Percentiles rank a stretch among this genome's conserved stretches.
Evolutionary conservation across 164 flowering plant genomes (phyloP).

Genomic region (Vitis vinifera): DNA sequence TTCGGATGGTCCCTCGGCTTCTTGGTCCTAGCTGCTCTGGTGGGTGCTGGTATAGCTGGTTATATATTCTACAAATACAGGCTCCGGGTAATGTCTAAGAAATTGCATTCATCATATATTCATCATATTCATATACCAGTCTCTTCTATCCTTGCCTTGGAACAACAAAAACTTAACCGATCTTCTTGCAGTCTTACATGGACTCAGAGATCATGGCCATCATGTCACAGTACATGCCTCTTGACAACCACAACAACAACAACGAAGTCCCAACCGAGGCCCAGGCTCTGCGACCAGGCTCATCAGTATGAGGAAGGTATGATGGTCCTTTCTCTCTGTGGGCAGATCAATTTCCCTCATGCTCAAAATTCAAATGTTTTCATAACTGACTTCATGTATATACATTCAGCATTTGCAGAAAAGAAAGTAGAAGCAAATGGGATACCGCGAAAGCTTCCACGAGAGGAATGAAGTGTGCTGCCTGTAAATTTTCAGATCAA

Average conservation of each 20-base stretch:
- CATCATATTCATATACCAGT: background rate
- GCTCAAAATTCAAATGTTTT: background rate
- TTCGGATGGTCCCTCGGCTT: constrained; percentile 53
- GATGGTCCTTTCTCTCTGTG: background rate
- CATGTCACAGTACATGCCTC: constrained; percentile 97
- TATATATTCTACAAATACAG: constrained; percentile 91
- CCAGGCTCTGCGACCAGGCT: constrained; percentile 53
- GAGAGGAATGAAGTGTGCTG: background rate
- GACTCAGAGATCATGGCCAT: constrained; percentile 95
- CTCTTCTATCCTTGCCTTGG: background rate
- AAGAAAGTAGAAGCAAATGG: background rate
- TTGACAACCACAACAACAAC: constrained; percentile 48
- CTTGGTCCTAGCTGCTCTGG: constrained; percentile 51
- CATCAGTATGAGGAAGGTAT: constrained; percentile 35
- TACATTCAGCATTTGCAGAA: background rate
- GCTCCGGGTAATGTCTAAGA: constrained; percentile 53
- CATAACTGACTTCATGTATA: background rate
- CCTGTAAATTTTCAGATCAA: background rate
- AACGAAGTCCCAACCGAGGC: constrained; percentile 34
- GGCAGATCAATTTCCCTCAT: background rate
- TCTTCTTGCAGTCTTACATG: constrained; percentile 77
- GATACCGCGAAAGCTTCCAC: background rate
- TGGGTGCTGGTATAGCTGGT: constrained; percentile 60
- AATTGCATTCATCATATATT: background rate
- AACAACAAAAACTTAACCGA: too few relatives aligned